Evolutionary conservation across 805 yeast genomes (phyloP), one percentile per base, ranked within the genome.

Genomic region (Metschnikowia reukaufii): DNA sequence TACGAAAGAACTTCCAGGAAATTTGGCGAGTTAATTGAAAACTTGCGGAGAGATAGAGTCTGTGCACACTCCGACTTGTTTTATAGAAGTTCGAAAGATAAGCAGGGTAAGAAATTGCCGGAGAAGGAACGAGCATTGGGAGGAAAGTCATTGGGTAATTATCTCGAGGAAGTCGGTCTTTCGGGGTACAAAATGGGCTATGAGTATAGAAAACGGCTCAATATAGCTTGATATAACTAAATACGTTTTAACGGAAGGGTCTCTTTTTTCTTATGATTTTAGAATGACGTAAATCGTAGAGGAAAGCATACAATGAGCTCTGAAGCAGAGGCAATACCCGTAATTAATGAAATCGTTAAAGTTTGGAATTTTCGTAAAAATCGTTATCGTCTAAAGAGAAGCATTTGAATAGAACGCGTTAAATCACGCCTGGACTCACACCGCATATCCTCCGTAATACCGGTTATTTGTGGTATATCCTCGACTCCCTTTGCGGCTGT

Each of bases 51-150:
- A 7, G 58, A 64, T 10, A 35, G 54, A 4, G 63, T 70, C 3
- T 58, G 60, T 44, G 59, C 64, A 49, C 77, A 72, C 51, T 63
- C 70, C 3, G 72, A 70, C 39, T 45, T 72, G 4, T 63, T 65
- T 36, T 21, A 20, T 29, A 15, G 44, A 3, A 44, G 21, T 12
- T 18, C 40, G 2, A 68, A 65, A 3, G 6, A 12, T 18, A 27
- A n/a, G 10, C 7, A 18, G 18, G 20, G 29, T n/a, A 18, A 19
- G 6, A 29, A 40, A 25, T 42, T 66, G 13, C 62, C 67, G 6
- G 56, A 51, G 23, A 25, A 43, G 1, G 70, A 63, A 17, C 50
- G 69, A 20, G 34, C 45, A 7, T 70, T 70, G 1, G 46, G 58
- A 49, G 67, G 67, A 1, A 65, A 60, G 45, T 52, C 55, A 13